Percentiles rank a stretch among this genome's conserved stretches.
Evolutionary conservation across 257 asterid species (phyloP).

Genomic region (Euphrasia confusa): DNA sequence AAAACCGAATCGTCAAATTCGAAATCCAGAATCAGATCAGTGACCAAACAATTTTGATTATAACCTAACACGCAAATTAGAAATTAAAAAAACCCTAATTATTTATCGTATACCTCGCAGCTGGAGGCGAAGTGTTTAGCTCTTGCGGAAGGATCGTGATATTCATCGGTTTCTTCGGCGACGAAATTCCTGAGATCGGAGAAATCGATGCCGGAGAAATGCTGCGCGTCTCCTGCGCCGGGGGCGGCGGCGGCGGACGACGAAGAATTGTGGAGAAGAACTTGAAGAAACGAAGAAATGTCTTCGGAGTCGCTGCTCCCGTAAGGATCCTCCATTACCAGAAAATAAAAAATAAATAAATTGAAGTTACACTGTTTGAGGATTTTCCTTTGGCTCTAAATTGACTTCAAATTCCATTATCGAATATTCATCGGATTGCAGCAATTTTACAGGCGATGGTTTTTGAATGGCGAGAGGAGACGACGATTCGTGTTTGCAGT

Average conservation of each 20-base stretch:
- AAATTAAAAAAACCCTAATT: background rate
- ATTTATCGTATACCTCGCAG: conserved; percentile 33
- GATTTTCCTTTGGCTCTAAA: too few species aligned
- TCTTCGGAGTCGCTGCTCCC: conserved; percentile 57
- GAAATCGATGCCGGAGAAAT: conserved; percentile 55
- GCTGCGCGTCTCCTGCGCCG: conserved; percentile 35
- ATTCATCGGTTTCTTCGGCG: conserved; percentile 47
- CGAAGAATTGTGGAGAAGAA: conserved; percentile 58
- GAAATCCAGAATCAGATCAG: conserved; percentile 19
- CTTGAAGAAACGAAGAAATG: conserved; percentile 58
- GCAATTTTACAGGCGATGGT: too few species aligned
- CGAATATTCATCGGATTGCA: too few species aligned
- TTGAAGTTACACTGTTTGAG: too few species aligned
- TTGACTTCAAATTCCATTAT: too few species aligned
- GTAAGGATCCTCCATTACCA: conserved; percentile 4
- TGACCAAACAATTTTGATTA: background rate
- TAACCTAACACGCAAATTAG: background rate
- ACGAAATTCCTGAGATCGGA: conserved; percentile 57
- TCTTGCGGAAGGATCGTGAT: conserved; percentile 40
- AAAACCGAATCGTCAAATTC: background rate
- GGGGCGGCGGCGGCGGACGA: conserved; percentile 37
- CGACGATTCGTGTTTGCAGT: background rate
- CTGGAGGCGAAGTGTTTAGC: conserved; percentile 35
- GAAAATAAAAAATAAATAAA: too few species aligned
- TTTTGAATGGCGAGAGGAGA: too few species aligned